Base-by-base conservation (phyloP, 1,139 yeast species). In the Ogataea hybrid region DNA sequence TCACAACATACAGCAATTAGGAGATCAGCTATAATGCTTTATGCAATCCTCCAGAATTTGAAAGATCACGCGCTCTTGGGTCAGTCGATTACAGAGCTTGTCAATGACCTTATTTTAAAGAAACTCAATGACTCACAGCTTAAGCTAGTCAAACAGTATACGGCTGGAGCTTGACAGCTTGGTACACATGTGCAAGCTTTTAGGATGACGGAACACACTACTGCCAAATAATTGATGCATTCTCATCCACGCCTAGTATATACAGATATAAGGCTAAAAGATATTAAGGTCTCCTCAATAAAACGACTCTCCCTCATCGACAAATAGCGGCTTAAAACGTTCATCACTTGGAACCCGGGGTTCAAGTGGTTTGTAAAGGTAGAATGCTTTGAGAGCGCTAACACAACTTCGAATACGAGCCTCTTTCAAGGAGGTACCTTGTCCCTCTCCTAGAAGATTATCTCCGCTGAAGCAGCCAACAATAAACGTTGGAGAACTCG, bases 361-460 rank as follows among this genome's bases (percentile, higher is more conserved):
- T 47, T 75, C 71, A 37, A 84, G 66, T 16, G 97, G 97, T 49
- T 85, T 78, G 65, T 90, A 92, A 59, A 94, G 76, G 68, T 92
- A 92, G 82, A 95, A 92, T 46, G 87, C 79, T 75, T 89, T 81
- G 62, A 92, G 77, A 22, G 97, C 92, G 64, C 85, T 85, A 36
- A 89, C 94, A 38, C 89, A 87, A 23, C 97, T 94, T 63, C 96
- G 79, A 28, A 89, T 85, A 64, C 89, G 86, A 33, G 97, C 97
- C 67, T 92, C 98, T 52, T 76, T 78, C 54, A 92, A 70, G 34
- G 95, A 85, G n/a, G 94, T 73, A 37, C 97, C 99, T 57, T 85
- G 89, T 34, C 97, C 97, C 67, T 92, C 97, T 40, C 97, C 97
- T 44, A 92, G 71, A 65, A 88, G 84, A 48, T 81, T 80, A 17